These are phyloP conservation scores for Trichoderma erinaceum DNA, from an alignment of 495 filamentous ascomycete genomes.

Conservation along the genomic window DNA sequence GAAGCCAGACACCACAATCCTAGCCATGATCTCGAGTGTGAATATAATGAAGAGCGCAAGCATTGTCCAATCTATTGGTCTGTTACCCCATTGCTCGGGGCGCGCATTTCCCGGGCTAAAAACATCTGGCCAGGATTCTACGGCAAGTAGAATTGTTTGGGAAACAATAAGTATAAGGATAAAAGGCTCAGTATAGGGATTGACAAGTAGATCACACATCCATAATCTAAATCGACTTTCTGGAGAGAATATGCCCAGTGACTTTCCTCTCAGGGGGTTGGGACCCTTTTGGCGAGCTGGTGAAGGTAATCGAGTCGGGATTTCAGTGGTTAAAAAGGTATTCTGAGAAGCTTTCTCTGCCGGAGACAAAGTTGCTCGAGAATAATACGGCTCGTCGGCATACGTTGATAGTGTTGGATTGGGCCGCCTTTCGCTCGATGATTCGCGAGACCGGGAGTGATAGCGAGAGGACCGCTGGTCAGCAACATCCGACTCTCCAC, in stretches of 20 bases:
- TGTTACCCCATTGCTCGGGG: conserved; percentile 54
- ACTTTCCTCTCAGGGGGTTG: conserved; percentile 84
- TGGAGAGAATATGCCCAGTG: conserved; percentile 76
- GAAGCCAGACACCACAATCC: conserved; percentile 86
- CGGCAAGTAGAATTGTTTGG: conserved; percentile 77
- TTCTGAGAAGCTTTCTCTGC: conserved; percentile 40
- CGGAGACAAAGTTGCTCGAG: conserved; percentile 38
- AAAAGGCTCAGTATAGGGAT: conserved; percentile 77
- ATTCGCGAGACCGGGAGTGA: conserved; percentile 45
- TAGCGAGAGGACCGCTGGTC: conserved; percentile 68
- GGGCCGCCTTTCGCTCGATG: conserved; percentile 31
- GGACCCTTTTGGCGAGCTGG: conserved; percentile 34
- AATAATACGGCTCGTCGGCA: conserved; percentile 43
- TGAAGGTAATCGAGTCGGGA: conserved; percentile 8
- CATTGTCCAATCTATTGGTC: conserved; percentile 70
- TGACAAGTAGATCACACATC: conserved; percentile 83
- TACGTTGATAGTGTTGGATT: conserved; percentile 46
- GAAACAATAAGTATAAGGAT: conserved; percentile 83
- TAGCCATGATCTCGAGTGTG: conserved; percentile 74
- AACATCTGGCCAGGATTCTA: conserved; percentile 70
- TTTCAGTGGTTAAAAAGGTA: conserved; percentile 26
- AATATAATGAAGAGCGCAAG: conserved; percentile 85
- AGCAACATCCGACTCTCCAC: conserved; percentile 72
- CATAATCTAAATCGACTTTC: conserved; percentile 65
- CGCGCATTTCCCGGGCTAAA: conserved; percentile 46